These are phyloP conservation scores for Sporormia fimetaria DNA, from an alignment of 495 filamentous ascomycete species.

Conservation along the genomic window DNA sequence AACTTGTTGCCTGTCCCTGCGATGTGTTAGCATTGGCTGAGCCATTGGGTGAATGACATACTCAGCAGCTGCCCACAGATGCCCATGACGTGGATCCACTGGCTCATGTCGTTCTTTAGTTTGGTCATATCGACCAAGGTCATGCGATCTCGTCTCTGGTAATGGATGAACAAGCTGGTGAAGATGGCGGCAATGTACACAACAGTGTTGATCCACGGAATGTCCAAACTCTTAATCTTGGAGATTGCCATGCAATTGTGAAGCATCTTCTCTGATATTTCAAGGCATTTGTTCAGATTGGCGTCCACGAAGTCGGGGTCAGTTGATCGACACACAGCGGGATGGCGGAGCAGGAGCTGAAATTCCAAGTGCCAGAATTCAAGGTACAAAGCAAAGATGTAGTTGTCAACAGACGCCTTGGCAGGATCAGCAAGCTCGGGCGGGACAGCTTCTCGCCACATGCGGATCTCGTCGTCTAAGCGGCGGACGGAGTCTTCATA, in stretches of 20 bases:
- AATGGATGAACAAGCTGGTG: conserved; percentile 58
- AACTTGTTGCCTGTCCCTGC: conserved; percentile 33
- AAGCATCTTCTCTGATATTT: conserved; percentile 52
- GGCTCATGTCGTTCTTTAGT: conserved; percentile 54
- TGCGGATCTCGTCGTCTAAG: conserved; percentile 49
- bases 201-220: conserved; percentile 64
- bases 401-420: conserved; percentile 40
- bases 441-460: conserved; percentile 48
- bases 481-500: conserved; percentile 52
- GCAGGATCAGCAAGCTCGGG: conserved; percentile 37
- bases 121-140: conserved; percentile 41
- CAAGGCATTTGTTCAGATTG: conserved; percentile 58
- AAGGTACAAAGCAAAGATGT: conserved; percentile 40
- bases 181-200: conserved; percentile 64
- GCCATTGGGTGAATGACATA: conserved; percentile 36
- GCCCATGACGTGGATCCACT: conserved; percentile 55
- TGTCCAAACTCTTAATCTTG: conserved; percentile 58
- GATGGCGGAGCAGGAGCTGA: conserved; percentile 52
- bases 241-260: conserved; percentile 46
- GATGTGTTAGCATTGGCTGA: too few relatives aligned
- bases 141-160: conserved; percentile 50
- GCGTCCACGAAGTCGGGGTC: conserved; percentile 49
- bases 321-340: conserved; percentile 53
- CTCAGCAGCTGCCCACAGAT: conserved; percentile 53
- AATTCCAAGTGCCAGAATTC: conserved; percentile 39